Conservation (phyloP, 1,139 yeast species). For the Hyphopichia buzzinii region DNA sequence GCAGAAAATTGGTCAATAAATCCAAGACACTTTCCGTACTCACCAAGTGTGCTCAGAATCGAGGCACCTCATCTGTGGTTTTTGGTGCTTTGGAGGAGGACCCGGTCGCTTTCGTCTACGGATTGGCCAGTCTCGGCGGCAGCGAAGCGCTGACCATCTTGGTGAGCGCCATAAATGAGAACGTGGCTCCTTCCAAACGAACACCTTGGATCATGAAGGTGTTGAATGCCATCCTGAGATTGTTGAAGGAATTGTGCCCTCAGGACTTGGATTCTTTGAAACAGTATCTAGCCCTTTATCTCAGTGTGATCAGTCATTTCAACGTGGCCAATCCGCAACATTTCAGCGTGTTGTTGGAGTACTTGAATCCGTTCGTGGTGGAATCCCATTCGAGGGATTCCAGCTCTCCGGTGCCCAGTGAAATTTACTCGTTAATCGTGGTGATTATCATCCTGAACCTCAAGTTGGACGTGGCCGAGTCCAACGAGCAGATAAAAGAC, state of each 20-base stretch:
- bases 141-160: slow-evolving; percentile 17
- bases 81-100: slow-evolving; percentile 19
- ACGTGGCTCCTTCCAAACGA: slow-evolving; percentile 2
- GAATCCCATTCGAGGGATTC: slow-evolving; percentile 8
- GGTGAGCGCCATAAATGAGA: slow-evolving; percentile 12
- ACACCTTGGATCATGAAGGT: slow-evolving; percentile 11
- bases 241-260: slow-evolving; percentile 9
- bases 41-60: slow-evolving; percentile 13
- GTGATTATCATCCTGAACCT: slow-evolving; percentile 25
- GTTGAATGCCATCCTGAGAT: slow-evolving; percentile 12
- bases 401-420: slow-evolving; percentile 5
- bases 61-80: slow-evolving; percentile 10
- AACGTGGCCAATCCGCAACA: slow-evolving; percentile 20
- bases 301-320: slow-evolving; percentile 19
- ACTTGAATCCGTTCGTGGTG: slow-evolving; percentile 16
- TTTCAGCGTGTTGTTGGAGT: slow-evolving; percentile 20
- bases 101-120: slow-evolving; percentile 16
- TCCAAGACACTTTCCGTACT: slow-evolving; percentile 3
- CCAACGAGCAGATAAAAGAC: slow-evolving; percentile 18
- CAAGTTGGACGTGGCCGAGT: slow-evolving; percentile 14
- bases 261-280: slow-evolving; percentile 6
- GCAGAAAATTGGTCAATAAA: not conserved
- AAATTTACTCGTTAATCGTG: slow-evolving; percentile 17
- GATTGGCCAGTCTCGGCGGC: slow-evolving; percentile 11
- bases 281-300: slow-evolving; percentile 17